These are phyloP conservation scores for Fagus crenata DNA, from an alignment of 306 rosid species.

Conservation along the genomic window DNA sequence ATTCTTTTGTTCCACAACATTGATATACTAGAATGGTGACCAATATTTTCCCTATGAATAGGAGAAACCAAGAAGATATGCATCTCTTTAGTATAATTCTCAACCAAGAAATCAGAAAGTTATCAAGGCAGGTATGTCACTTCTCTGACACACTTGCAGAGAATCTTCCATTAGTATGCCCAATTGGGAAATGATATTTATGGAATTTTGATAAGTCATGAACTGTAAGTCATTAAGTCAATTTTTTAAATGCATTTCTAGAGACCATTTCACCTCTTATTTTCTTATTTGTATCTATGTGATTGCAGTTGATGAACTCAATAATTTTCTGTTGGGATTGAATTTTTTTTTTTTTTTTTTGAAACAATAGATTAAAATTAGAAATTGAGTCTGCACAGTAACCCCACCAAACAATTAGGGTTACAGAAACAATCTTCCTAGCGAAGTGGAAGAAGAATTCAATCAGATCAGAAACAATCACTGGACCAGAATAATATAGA, in stretches of 20 bases:
- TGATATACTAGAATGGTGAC: conserved; percentile 17
- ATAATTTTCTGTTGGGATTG: background rate
- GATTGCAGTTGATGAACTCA: background rate
- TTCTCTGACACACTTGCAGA: conserved; percentile 18
- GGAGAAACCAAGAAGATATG: conserved; percentile 92
- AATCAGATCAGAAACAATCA: background rate
- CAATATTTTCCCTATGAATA: conserved; percentile 30
- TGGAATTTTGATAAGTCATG: background rate
- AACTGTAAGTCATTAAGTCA: background rate
- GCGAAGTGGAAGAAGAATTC: background rate
- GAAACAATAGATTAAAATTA: background rate
- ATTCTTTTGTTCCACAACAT: conserved; percentile 10
- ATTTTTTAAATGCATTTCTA: background rate
- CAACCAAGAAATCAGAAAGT: conserved; percentile 87
- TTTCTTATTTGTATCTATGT: background rate
- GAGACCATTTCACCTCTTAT: background rate
- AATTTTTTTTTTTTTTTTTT: background rate
- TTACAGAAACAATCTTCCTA: background rate
- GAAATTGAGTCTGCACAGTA: background rate
- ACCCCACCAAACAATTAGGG: background rate
- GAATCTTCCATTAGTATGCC: background rate
- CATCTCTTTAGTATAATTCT: conserved; percentile 68
- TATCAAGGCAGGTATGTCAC: conserved; percentile 76
- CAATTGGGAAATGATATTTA: background rate
- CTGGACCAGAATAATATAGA: background rate